Conservation (phyloP, 345 rosid species). For the Citrus sp. region DNA sequence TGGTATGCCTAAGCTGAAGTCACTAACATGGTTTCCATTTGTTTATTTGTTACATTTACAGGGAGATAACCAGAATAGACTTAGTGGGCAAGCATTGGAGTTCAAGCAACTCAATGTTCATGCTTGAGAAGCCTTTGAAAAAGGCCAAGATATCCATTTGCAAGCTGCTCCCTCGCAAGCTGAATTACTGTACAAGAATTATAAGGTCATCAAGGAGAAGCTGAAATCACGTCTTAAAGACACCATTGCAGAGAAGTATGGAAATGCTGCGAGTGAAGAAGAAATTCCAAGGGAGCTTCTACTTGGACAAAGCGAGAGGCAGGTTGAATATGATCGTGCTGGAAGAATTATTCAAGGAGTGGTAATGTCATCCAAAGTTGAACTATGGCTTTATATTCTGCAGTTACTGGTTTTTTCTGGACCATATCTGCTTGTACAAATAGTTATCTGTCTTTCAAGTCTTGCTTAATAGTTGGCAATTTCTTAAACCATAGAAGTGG, state of each 20-base stretch:
- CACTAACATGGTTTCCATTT: neutral
- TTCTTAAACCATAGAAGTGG: neutral
- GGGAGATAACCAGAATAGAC: constrained; percentile 75
- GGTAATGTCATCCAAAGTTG: constrained; percentile 22
- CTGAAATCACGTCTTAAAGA: constrained; percentile 46
- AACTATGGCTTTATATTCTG: too few relatives aligned
- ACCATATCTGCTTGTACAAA: too few relatives aligned
- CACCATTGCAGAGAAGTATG: constrained; percentile 55
- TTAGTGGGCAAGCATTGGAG: constrained; percentile 72
- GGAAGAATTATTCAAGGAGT: constrained; percentile 67
- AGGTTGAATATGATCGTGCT: constrained; percentile 73
- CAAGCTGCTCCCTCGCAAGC: constrained; percentile 87
- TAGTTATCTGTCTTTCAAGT: too few relatives aligned
- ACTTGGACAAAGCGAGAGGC: constrained; percentile 70
- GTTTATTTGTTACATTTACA: constrained; percentile 16
- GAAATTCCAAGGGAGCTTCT: constrained; percentile 65
- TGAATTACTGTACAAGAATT: constrained; percentile 55
- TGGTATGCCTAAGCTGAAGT: neutral
- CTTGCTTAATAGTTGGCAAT: too few relatives aligned
- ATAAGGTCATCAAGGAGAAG: constrained; percentile 46
- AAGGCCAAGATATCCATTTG: constrained; percentile 69
- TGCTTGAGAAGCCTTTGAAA: constrained; percentile 66
- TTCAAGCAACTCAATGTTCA: constrained; percentile 54
- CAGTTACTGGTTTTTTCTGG: too few relatives aligned
- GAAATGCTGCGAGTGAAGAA: constrained; percentile 58